Evolutionary conservation across 306 rosid genomes (phyloP).

Genomic region (Fagus sylvatica): DNA sequence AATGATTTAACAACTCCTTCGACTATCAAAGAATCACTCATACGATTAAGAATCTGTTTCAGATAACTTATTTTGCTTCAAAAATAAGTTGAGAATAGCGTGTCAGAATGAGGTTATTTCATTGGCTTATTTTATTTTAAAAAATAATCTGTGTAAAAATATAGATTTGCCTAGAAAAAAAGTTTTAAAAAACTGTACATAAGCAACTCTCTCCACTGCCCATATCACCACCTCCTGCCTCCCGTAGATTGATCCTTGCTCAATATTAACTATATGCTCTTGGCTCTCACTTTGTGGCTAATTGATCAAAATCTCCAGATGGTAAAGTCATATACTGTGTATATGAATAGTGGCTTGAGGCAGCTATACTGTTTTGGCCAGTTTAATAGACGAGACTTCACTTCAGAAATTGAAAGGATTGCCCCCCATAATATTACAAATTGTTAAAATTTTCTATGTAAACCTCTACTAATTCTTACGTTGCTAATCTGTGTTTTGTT

Average conservation of each 20-base stretch:
- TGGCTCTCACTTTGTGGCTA: background rate
- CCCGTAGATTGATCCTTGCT: background rate
- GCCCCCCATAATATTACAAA: background rate
- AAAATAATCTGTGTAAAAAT: too few species aligned
- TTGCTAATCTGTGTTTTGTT: conserved; percentile 12
- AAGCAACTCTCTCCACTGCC: background rate
- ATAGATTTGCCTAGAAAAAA: too few species aligned
- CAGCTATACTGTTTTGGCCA: background rate
- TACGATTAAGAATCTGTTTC: too few species aligned
- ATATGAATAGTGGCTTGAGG: background rate
- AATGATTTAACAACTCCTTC: too few species aligned
- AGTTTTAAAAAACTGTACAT: background rate
- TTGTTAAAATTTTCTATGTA: background rate
- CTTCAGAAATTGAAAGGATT: background rate
- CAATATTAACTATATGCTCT: background rate
- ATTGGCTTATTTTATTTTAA: too few species aligned
- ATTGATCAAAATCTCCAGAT: background rate
- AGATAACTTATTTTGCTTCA: too few species aligned
- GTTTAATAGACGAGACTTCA: background rate
- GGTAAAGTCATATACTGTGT: background rate
- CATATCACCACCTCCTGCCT: background rate
- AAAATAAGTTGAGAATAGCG: too few species aligned
- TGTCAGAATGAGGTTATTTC: too few species aligned
- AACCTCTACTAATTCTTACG: conserved; percentile 6
- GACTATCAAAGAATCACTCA: too few species aligned